Base-by-base conservation (phyloP, 1,284 basidiomycete species). In the Rhodotorula sp. region DNA sequence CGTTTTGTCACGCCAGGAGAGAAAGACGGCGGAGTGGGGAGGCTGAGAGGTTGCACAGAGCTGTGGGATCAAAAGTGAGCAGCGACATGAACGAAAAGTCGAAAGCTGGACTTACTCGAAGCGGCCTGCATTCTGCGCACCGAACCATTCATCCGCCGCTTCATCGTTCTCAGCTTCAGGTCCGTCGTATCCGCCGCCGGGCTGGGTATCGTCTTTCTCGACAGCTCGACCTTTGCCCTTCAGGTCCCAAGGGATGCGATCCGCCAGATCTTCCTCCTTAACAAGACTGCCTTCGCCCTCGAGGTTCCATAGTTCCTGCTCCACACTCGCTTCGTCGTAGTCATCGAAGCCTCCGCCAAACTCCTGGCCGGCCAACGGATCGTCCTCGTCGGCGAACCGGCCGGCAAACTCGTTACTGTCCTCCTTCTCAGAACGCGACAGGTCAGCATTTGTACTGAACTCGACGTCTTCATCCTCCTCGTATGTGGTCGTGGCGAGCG, bases 231-330 rank as follows among this genome's bases (percentile, higher is more conserved):
- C 51, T 46, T 67, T 67, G 22, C 65, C 61, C 56, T 63, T 67
- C 4, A 47, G 51, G n/a, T 26, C 61, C 60, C 60, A 62, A 11
- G 65, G 51, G 20, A 67, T 67, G 44, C 34, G 56, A 4, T 66
- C 68, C 4, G 26, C 62, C 30, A 55, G 44, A 5, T 34, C 54
- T 28, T 68, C 65, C 10, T 48, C 61, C 31, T 62, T 59, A 0
- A 51, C 55, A 24, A 30, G 52, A 7, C 18, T 51, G n/a, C 26
- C n/a, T n/a, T 48, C 26, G 9, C n/a, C 34, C 5, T 44, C 40
- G 15, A 44, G 40, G 40, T 44, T 11, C 13, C 8, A 44, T 3
- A 18, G 40, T 18, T 44, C 16, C 13, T 44, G 40, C 40, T 44
- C 40, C 40, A 44, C 16, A 44, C 40, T 44, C 10, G 40, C 11